These are phyloP conservation scores for Auricularia auricula-judae DNA, from an alignment of 768 basidiomycete genomes.

Conservation along the genomic window DNA sequence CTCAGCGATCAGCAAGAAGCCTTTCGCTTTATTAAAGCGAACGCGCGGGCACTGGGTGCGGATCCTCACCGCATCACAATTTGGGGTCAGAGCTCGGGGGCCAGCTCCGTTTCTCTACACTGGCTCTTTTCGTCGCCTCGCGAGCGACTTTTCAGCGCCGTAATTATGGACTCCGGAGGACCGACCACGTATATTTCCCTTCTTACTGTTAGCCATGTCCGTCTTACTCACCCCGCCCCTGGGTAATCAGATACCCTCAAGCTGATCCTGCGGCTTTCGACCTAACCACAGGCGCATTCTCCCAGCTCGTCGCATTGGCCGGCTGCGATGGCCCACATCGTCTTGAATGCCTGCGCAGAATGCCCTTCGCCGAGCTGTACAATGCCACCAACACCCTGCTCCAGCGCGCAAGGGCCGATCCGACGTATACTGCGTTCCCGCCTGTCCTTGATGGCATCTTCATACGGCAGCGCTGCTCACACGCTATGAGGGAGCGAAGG, in stretches of 20 bases:
- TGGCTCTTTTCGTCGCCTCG: conserved; percentile 18
- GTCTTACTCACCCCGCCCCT: conserved; percentile 18
- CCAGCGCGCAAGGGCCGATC: neutral
- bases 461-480: neutral
- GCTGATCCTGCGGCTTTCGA: too few relatives aligned
- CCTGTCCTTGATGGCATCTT: neutral
- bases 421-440: neutral
- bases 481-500: neutral
- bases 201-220: too few relatives aligned
- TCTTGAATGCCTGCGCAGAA: conserved; percentile 23
- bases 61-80: conserved; percentile 31
- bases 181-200: conserved; percentile 14
- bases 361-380: conserved; percentile 20
- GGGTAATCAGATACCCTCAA: conserved; percentile 11
- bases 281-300: too few relatives aligned
- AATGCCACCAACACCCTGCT: conserved; percentile 3
- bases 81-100: conserved; percentile 47
- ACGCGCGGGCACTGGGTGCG: conserved; percentile 21
- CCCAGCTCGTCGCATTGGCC: too few relatives aligned
- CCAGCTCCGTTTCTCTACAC: conserved; percentile 31
- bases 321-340: conserved; percentile 12
- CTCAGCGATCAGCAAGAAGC: conserved; percentile 31
- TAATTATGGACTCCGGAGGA: conserved; percentile 36
- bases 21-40: conserved; percentile 18
- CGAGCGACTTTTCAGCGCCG: neutral